A percentile compares a stretch with the other conserved stretches of the same genome.
Evolutionary conservation across 2,329 filamentous ascomycete genomes (phyloP).

Genomic region (Epichloe coenophiala): DNA sequence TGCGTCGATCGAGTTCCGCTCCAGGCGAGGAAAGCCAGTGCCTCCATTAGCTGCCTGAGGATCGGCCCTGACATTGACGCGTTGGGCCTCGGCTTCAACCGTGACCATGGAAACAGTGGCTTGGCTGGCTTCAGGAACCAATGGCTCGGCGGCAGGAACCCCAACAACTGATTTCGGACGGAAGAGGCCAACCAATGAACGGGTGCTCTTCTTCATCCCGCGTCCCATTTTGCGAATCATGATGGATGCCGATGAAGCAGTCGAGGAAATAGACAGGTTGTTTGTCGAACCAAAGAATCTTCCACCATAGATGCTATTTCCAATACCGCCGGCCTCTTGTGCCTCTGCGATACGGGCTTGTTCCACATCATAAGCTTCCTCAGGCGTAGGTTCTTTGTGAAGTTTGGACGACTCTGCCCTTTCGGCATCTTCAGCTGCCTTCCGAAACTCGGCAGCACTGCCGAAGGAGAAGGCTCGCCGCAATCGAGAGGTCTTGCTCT

Average conservation of each 20-base stretch:
- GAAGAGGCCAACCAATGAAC: constrained; percentile 88
- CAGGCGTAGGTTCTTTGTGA: constrained; percentile 48
- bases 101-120: constrained; percentile 93
- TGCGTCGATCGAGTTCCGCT: constrained; percentile 68
- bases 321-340: constrained; percentile 85
- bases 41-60: constrained; percentile 53
- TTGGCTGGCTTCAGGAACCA: constrained; percentile 52
- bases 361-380: constrained; percentile 68
- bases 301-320: constrained; percentile 84
- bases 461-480: constrained; percentile 93
- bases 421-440: constrained; percentile 40
- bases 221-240: constrained; percentile 99
- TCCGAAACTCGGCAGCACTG: constrained; percentile 79
- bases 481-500: constrained; percentile 75
- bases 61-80: constrained; percentile 61
- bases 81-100: constrained; percentile 82
- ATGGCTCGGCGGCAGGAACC: constrained; percentile 55
- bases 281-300: constrained; percentile 87
- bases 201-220: constrained; percentile 88
- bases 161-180: constrained; percentile 85
- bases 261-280: constrained; percentile 84
- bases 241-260: constrained; percentile 76
- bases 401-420: constrained; percentile 36
- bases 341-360: constrained; percentile 82
- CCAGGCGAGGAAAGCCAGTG: constrained; percentile 72